A percentile compares a stretch with the other conserved stretches of the same genome.
Evolutionary conservation across 2,329 filamentous ascomycete genomes (phyloP).

Genomic region (Cladophialophora yegresii): DNA sequence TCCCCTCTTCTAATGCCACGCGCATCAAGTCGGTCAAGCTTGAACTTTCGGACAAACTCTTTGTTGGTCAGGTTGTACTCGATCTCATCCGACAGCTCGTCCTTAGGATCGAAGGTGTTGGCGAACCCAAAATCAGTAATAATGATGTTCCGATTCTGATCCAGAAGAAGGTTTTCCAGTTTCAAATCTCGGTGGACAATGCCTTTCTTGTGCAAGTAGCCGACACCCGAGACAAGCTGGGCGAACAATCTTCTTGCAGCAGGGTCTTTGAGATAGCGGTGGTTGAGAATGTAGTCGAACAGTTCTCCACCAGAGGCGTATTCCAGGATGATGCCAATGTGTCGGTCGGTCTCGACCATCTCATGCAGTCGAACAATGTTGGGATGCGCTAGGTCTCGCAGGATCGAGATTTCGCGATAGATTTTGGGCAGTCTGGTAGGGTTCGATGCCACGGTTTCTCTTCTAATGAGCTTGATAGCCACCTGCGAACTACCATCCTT

Average conservation of each 20-base stretch:
- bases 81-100: slow-evolving; percentile 86
- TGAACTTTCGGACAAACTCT: slow-evolving; percentile 81
- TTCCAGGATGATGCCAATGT: slow-evolving; percentile 97
- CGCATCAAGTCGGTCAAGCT: slow-evolving; percentile 75
- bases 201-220: slow-evolving; percentile 96
- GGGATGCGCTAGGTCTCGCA: slow-evolving; percentile 83
- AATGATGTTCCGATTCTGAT: slow-evolving; percentile 97
- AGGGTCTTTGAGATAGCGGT: slow-evolving; percentile 93
- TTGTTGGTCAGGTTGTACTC: slow-evolving; percentile 84
- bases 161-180: slow-evolving; percentile 89
- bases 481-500: slow-evolving; percentile 91
- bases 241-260: slow-evolving; percentile 89
- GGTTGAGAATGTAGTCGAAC: slow-evolving; percentile 97
- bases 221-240: slow-evolving; percentile 92
- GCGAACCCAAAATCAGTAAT: slow-evolving; percentile 99
- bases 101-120: slow-evolving; percentile 88
- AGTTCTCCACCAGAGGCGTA: slow-evolving; percentile 97
- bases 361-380: slow-evolving; percentile 97
- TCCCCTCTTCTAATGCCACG: slow-evolving; percentile 83
- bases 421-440: slow-evolving; percentile 92
- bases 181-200: slow-evolving; percentile 98
- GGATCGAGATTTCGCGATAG: slow-evolving; percentile 91
- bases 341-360: slow-evolving; percentile 96
- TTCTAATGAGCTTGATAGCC: slow-evolving; percentile 95
- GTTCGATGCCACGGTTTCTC: slow-evolving; percentile 85